Percentiles rank a stretch among this genome's conserved stretches.
phyloP scores from a whole-genome alignment of 1,284 basidiomycete species.

The Taiwanofungus camphoratus region DNA sequence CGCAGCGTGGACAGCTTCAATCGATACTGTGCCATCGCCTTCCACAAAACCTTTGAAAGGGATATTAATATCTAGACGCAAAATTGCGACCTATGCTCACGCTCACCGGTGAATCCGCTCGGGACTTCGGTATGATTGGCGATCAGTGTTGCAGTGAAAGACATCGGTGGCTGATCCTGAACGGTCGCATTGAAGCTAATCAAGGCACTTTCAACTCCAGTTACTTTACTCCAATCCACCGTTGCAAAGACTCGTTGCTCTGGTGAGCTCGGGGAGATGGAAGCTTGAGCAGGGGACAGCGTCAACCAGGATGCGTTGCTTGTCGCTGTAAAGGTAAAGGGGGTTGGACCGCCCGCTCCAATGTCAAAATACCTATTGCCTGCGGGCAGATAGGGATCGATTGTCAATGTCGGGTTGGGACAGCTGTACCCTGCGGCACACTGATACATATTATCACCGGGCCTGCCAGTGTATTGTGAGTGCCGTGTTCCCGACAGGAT shows the following conservation, averaged over 20 bases:
- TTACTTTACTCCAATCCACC: conserved; percentile 57
- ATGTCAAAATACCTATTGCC: conserved; percentile 54
- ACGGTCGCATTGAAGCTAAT: conserved; percentile 46
- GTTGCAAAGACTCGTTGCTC: conserved; percentile 52
- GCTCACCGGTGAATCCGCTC: conserved; percentile 43
- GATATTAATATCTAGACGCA: neutral
- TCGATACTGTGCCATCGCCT: conserved; percentile 55
- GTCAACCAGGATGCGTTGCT: conserved; percentile 51
- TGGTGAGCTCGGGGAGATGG: conserved; percentile 41
- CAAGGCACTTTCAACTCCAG: conserved; percentile 35
- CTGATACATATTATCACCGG: conserved; percentile 54
- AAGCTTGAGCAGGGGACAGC: conserved; percentile 41
- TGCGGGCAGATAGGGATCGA: conserved; percentile 52
- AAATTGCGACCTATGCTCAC: neutral
- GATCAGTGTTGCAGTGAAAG: conserved; percentile 35
- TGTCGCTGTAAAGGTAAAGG: conserved; percentile 51
- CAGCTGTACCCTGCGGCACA: conserved; percentile 47
- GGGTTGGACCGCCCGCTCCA: conserved; percentile 50
- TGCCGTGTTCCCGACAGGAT: neutral
- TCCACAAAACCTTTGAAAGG: conserved; percentile 50
- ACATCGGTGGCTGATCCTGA: conserved; percentile 30
- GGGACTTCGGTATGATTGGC: conserved; percentile 36
- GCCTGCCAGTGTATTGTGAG: conserved; percentile 32
- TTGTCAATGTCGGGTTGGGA: conserved; percentile 41
- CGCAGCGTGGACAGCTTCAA: conserved; percentile 56